These are phyloP conservation scores for Aspergillus clavatus DNA, from an alignment of 2,329 filamentous ascomycete genomes.

Conservation along the genomic window DNA sequence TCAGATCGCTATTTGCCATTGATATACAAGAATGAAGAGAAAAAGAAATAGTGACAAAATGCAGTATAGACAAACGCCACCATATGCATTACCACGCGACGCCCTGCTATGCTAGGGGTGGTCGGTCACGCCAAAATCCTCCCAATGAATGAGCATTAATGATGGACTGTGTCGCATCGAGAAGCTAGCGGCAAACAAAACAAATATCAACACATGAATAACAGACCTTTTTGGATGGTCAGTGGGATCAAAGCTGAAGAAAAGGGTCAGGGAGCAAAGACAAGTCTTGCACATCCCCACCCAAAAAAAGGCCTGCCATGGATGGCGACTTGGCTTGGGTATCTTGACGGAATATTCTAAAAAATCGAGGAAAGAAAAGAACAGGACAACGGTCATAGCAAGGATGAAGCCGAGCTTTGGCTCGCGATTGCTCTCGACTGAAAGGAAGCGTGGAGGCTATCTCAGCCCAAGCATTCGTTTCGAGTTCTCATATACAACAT, in stretches of 20 bases:
- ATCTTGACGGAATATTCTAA: slow-evolving; percentile 28
- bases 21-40: slow-evolving; percentile 10
- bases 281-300: slow-evolving; percentile 1
- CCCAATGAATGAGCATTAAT: slow-evolving; percentile 4
- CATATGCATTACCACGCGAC: slow-evolving; percentile 26
- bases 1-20: background rate
- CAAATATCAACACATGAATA: slow-evolving; percentile 3
- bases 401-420: slow-evolving; percentile 1
- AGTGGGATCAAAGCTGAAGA: slow-evolving; percentile 4
- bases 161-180: background rate
- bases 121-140: slow-evolving; percentile 11
- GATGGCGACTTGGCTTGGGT: slow-evolving; percentile 24
- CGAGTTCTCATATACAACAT: slow-evolving; percentile 87
- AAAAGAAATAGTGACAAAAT: slow-evolving; percentile 10
- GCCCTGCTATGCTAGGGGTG: slow-evolving; percentile 31
- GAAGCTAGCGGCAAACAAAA: background rate
- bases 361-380: slow-evolving; percentile 12
- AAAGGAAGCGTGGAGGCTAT: slow-evolving; percentile 26
- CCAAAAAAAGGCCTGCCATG: slow-evolving; percentile 10
- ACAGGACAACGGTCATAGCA: slow-evolving; percentile 4
- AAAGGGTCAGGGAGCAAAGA: slow-evolving; percentile 3
- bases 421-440: background rate
- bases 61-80: slow-evolving; percentile 19
- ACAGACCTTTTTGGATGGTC: slow-evolving; percentile 1
- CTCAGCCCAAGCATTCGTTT: slow-evolving; percentile 62